Conservation (phyloP, 305 asterid genomes). For the Fraxinus xanthoxyloides region DNA sequence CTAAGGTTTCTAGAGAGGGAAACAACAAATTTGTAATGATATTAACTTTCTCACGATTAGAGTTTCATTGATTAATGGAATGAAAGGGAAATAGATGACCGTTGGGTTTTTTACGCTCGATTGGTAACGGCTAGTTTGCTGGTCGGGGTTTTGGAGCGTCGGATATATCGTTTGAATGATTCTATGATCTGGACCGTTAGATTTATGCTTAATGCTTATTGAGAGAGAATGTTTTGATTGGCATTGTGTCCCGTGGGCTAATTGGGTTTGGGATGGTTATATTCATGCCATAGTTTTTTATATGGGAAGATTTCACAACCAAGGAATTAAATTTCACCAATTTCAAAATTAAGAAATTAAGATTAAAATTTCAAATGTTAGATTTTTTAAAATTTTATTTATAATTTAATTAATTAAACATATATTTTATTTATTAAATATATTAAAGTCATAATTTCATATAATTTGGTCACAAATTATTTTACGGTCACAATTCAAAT, state of each 20-base stretch:
- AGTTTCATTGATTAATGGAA: slow-evolving; percentile 12
- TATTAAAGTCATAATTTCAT: no score
- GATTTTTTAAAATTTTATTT: no score
- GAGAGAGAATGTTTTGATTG: not conserved
- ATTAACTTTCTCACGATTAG: not conserved
- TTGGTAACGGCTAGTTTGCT: slow-evolving; percentile 72
- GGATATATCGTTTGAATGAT: slow-evolving; percentile 32
- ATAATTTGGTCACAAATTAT: no score
- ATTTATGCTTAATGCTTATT: slow-evolving; percentile 10
- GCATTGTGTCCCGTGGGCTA: slow-evolving; percentile 22
- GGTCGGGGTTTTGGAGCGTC: slow-evolving; percentile 34
- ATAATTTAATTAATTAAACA: no score
- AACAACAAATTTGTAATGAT: not conserved
- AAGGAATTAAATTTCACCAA: no score
- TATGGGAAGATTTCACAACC: no score
- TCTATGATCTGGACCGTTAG: slow-evolving; percentile 28
- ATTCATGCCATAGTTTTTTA: no score
- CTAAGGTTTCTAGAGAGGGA: slow-evolving; percentile 1
- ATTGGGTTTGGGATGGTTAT: not conserved
- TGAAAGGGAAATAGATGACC: slow-evolving; percentile 25
- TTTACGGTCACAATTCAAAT: no score
- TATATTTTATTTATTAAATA: no score
- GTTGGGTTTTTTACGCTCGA: slow-evolving; percentile 44
- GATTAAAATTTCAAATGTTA: no score
- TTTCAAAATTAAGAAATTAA: no score